These are phyloP conservation scores for Camellia japonica DNA, from an alignment of 148 eudicot genomes.

Conservation along the genomic window DNA sequence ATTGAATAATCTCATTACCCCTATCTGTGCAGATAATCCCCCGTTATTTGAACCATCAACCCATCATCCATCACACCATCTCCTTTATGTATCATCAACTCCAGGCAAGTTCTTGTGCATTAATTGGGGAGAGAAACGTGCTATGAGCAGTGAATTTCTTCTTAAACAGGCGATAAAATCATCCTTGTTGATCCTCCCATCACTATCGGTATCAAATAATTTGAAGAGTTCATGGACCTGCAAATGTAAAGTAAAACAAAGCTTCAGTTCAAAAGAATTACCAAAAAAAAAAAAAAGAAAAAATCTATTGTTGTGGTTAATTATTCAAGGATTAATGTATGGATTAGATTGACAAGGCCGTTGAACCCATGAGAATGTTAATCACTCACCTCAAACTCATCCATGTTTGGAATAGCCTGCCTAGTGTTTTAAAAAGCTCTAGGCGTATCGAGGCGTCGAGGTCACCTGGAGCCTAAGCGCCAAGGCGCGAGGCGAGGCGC, in stretches of 20 bases:
- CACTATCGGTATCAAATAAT: conserved; percentile 48
- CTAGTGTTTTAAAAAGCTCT: too few relatives aligned
- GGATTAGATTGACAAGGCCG: too few relatives aligned
- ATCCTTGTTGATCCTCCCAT: conserved; percentile 50
- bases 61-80: background rate
- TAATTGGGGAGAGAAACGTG: conserved; percentile 42
- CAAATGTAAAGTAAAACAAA: conserved; percentile 10
- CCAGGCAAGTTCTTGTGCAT: conserved; percentile 20
- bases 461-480: too few relatives aligned
- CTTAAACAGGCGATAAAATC: conserved; percentile 53
- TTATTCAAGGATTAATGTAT: too few relatives aligned
- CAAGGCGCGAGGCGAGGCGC: too few relatives aligned
- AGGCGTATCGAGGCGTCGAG: too few relatives aligned
- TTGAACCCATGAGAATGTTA: background rate
- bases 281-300: too few relatives aligned
- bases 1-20: too few relatives aligned
- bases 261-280: too few relatives aligned
- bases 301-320: too few relatives aligned
- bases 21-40: too few relatives aligned
- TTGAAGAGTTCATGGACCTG: conserved; percentile 54
- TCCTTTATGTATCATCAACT: conserved; percentile 20
- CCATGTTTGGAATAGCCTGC: conserved; percentile 41
- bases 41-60: too few relatives aligned
- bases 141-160: conserved; percentile 54
- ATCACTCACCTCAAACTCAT: conserved; percentile 42